A percentile compares a stretch with the other conserved stretches of the same genome.
phyloP scores from a whole-genome alignment of 495 filamentous ascomycete species.

The Filosporella fistucella region DNA sequence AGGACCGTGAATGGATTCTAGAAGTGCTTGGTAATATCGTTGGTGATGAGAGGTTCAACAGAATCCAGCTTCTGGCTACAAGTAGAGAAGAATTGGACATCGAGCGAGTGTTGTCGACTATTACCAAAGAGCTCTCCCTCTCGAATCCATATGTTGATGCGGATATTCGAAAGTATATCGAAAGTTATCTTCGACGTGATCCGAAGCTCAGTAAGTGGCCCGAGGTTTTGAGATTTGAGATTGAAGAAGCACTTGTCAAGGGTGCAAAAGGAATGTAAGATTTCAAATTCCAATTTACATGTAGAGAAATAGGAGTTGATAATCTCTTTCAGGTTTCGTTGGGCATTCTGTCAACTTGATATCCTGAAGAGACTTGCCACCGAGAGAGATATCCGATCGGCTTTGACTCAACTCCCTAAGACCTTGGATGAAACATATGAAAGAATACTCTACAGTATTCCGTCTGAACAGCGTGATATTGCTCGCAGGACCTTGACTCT shows the following conservation, averaged over 20 bases:
- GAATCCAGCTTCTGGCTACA: slow-evolving; percentile 32
- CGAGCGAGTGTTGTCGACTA: slow-evolving; percentile 12
- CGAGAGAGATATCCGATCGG: slow-evolving; percentile 15
- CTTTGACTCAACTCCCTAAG: slow-evolving; percentile 26
- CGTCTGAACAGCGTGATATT: slow-evolving; percentile 19
- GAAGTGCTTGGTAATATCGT: not conserved
- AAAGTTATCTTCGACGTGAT: slow-evolving; percentile 3
- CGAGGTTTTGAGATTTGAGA: slow-evolving; percentile 14
- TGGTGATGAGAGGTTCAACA: slow-evolving; percentile 23
- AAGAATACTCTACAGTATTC: slow-evolving; percentile 25
- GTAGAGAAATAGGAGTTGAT: no score
- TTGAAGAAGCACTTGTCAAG: slow-evolving; percentile 22
- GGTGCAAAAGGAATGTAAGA: slow-evolving; percentile 38
- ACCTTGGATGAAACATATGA: slow-evolving; percentile 32
- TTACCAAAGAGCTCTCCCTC: slow-evolving; percentile 16
- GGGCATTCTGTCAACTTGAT: slow-evolving; percentile 33
- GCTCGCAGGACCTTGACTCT: slow-evolving; percentile 15
- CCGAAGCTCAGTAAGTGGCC: slow-evolving; percentile 23
- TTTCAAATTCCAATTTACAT: not conserved
- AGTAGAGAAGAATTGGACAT: slow-evolving; percentile 39
- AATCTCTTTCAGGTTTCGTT: slow-evolving; percentile 36
- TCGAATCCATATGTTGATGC: slow-evolving; percentile 18
- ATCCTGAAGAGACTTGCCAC: slow-evolving; percentile 18
- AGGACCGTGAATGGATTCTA: slow-evolving; percentile 4
- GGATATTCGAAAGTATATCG: slow-evolving; percentile 23